These are phyloP conservation scores for Mycena venus DNA, from an alignment of 768 basidiomycete species.

Conservation along the genomic window DNA sequence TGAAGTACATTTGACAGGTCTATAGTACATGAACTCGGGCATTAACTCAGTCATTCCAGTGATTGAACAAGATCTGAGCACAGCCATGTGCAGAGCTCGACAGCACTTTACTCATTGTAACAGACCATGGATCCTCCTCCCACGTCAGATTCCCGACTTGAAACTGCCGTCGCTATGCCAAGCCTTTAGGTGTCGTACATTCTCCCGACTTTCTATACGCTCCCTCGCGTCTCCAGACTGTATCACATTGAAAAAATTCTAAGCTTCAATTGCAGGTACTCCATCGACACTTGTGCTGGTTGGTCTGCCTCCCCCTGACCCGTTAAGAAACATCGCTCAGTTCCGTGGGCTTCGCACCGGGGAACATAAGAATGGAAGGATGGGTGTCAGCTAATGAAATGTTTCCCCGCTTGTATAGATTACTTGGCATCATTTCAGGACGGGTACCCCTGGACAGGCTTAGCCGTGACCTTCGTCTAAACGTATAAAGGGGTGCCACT, in stretches of 20 bases:
- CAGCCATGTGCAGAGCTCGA: too few species aligned
- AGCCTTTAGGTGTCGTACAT: not conserved
- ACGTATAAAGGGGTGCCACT: not conserved
- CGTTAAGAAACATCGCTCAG: not conserved
- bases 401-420: not conserved
- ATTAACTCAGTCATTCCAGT: too few species aligned
- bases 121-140: not conserved
- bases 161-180: not conserved
- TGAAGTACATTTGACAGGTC: too few species aligned
- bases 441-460: not conserved
- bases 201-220: not conserved
- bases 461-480: not conserved
- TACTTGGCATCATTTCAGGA: not conserved
- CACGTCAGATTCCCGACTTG: not conserved
- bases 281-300: not conserved
- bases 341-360: not conserved
- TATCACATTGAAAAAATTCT: not conserved
- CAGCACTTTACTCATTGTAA: not conserved
- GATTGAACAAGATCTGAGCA: too few species aligned
- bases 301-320: not conserved
- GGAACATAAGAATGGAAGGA: not conserved
- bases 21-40: too few species aligned
- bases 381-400: slow-evolving; percentile 7
- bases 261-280: not conserved
- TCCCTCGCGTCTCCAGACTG: too few species aligned